A percentile compares a stretch with the other conserved stretches of the same genome.
phyloP scores from a whole-genome alignment of 2,329 filamentous ascomycete genomes.

The Emergomyces orientalis region DNA sequence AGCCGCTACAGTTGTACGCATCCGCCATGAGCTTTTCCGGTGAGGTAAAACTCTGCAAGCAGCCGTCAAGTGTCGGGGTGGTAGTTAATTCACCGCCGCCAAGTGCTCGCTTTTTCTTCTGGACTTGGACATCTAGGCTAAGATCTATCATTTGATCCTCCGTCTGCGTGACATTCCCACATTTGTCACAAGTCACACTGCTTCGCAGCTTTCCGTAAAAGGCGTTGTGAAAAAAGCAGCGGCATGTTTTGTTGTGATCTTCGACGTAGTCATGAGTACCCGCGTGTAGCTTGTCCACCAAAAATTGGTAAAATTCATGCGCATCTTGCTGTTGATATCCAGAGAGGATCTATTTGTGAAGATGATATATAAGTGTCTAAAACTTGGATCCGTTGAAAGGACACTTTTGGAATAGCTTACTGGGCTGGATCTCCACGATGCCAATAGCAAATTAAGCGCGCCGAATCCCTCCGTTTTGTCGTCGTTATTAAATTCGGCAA shows the following conservation, averaged over 20 bases:
- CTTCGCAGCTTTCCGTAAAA: constrained; percentile 89
- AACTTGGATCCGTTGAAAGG: not conserved
- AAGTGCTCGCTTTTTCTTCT: constrained; percentile 50
- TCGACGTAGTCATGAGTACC: constrained; percentile 63
- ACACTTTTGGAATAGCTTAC: not conserved
- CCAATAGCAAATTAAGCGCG: constrained; percentile 77
- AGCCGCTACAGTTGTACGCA: constrained; percentile 78
- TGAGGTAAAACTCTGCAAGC: constrained; percentile 79
- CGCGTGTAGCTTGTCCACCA: constrained; percentile 83
- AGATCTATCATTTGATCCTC: constrained; percentile 87
- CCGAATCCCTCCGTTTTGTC: constrained; percentile 75
- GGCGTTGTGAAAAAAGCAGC: constrained; percentile 86
- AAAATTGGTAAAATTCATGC: constrained; percentile 93
- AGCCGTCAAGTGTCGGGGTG: constrained; percentile 51
- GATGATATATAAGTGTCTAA: not conserved
- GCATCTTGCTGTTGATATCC: constrained; percentile 95
- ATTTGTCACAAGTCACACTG: constrained; percentile 83
- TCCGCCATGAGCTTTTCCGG: constrained; percentile 65
- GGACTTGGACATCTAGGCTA: constrained; percentile 74
- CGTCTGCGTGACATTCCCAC: constrained; percentile 69
- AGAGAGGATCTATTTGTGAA: constrained; percentile 52
- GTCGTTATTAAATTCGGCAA: constrained; percentile 53
- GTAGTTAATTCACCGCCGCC: constrained; percentile 30
- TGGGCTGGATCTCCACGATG: constrained; percentile 73
- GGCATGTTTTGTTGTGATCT: constrained; percentile 50